phyloP scores from a whole-genome alignment of 1,284 basidiomycete species.

The Vanrija sp. region DNA sequence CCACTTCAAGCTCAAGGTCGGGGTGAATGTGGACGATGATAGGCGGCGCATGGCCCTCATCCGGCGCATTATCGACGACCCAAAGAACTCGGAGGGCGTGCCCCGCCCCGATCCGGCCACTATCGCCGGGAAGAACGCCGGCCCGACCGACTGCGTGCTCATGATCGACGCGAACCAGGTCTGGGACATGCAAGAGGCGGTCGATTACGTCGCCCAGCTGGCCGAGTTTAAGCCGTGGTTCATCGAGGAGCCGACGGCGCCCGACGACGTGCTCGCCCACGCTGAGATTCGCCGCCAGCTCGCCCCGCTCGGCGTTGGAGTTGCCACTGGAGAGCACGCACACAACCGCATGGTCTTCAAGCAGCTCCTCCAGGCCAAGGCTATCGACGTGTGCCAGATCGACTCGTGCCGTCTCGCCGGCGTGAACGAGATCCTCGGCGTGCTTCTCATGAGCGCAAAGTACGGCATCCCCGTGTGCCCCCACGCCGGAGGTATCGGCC shows the following conservation, averaged over 20 bases:
- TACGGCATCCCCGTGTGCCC: slow-evolving; percentile 76
- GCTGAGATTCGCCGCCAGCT: slow-evolving; percentile 54
- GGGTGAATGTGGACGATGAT: slow-evolving; percentile 70
- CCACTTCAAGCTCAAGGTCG: slow-evolving; percentile 95
- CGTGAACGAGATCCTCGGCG: slow-evolving; percentile 83
- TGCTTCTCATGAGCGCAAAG: slow-evolving; percentile 87
- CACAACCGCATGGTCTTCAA: slow-evolving; percentile 88
- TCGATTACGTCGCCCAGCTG: slow-evolving; percentile 79
- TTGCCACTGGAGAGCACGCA: slow-evolving; percentile 90
- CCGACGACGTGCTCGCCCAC: slow-evolving; percentile 66
- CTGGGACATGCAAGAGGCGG: slow-evolving; percentile 85
- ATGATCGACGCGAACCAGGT: slow-evolving; percentile 54
- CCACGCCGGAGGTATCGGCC: slow-evolving; percentile 65
- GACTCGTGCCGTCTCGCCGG: slow-evolving; percentile 87
- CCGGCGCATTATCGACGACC: slow-evolving; percentile 58
- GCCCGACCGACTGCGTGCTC: slow-evolving; percentile 15
- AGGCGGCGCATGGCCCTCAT: slow-evolving; percentile 78
- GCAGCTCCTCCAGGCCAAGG: slow-evolving; percentile 83
- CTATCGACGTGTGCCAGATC: slow-evolving; percentile 87
- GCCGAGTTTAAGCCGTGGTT: slow-evolving; percentile 83
- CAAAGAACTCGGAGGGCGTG: no score
- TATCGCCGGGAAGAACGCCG: slow-evolving; percentile 75
- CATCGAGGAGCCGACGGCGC: slow-evolving; percentile 89
- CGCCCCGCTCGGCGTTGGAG: slow-evolving; percentile 79
- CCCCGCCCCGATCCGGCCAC: no score